Evolutionary conservation across 1,284 basidiomycete genomes (phyloP), one percentile per base, ranked within the genome.

Genomic region (Rhodotorula mucilaginosa): DNA sequence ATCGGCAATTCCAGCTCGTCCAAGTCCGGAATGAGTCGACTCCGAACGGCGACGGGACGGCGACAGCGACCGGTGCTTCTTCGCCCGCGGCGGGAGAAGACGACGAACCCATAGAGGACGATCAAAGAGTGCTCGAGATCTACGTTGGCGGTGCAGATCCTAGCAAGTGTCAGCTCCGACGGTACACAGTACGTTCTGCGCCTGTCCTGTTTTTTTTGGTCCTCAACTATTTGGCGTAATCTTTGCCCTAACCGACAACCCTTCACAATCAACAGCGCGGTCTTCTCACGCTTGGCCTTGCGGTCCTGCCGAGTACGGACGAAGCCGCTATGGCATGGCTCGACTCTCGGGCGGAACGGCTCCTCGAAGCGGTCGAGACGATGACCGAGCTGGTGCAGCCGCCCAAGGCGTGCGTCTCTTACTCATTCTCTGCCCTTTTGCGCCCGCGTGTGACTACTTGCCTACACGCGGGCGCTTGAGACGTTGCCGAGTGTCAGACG

Each of bases 291-390:
- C 69, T 73, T 31, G 67, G 52, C 1, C 60, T 73, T 21, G 64
- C 58, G 44, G 52, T 51, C 16, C 48, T 51, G 6, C 59, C 60
- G 0, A 19, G 59, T 26, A 57, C 58, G 23, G 64, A 69, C 31
- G 7, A 21, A 1, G 52, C 64, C 13, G 64, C 31, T 1, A 6
- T 49, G 6, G 51, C 61, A 1, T 66, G 64, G 66, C 62, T 73
- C 46, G 66, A 65, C 31, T 61, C 29, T 2, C 59, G 64, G 5
- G 69, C 72, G n/a, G 47, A 57, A 13, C 65, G 72, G 10, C 61
- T 73, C 2, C 69, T 73, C 47, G 72, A 73, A 46, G 72, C 69
- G 3, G 69, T 71, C 44, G 69, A 73, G 61, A 61, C 66, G 6
- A 23, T 73, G 39, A 58, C 67, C 23, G 71, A 73, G 47, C n/a